Evolutionary conservation across 495 filamentous ascomycete genomes (phyloP).

Genomic region (Neurospora africana): DNA sequence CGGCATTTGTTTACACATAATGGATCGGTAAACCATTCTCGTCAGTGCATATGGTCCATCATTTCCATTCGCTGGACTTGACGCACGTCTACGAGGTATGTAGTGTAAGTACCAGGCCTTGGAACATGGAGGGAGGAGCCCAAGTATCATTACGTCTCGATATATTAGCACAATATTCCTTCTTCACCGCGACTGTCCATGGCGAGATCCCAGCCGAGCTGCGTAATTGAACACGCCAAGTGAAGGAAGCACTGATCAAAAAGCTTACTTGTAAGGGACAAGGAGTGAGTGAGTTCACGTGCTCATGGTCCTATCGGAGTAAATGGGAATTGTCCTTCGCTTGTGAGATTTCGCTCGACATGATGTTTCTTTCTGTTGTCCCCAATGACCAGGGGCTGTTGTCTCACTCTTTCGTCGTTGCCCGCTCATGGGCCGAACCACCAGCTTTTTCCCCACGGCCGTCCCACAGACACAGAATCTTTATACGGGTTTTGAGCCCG

Average conservation of each 20-base stretch:
- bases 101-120: background rate
- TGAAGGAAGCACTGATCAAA: background rate
- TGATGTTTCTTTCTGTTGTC: background rate
- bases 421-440: background rate
- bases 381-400: background rate
- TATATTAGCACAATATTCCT: background rate
- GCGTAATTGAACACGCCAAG: background rate
- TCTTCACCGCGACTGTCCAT: background rate
- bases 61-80: background rate
- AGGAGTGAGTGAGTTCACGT: background rate
- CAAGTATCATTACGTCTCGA: background rate
- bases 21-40: background rate
- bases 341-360: background rate
- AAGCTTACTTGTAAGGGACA: background rate
- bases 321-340: background rate
- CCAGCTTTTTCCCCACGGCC: background rate
- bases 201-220: background rate
- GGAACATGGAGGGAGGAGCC: background rate
- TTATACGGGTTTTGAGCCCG: background rate
- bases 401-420: background rate
- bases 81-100: background rate
- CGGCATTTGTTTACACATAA: background rate
- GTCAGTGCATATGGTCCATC: background rate
- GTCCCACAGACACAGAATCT: background rate
- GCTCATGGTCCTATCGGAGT: background rate